Evolutionary conservation across 2,329 filamentous ascomycete species (phyloP), one percentile per base, ranked within the genome.

Genomic region (Lachnellula suecica): DNA sequence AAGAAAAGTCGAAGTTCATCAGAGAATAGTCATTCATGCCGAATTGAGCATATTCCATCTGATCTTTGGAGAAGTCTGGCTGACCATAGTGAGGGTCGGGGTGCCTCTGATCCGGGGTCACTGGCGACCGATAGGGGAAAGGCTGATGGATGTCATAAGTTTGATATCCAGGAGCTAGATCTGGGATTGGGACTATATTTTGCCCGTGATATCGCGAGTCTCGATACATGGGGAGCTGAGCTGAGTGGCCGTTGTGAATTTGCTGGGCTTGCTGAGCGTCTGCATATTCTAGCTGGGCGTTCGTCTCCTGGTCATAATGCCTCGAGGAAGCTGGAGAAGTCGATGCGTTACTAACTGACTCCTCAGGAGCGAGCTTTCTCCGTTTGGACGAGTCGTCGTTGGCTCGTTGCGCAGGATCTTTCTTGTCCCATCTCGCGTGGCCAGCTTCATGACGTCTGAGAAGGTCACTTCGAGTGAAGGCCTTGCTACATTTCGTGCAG

Each of bases 381-480:
- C 58, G 47, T 35, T 61, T 61, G 5, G 38, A 20, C 25, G 50
- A 41, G 4, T 20, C 48, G n/a, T 41, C 47, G 13, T 44, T 43
- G 2, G 38, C 29, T 29, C 37, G 17, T 17, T 31, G 11, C 29
- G 47, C 45, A 11, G 35, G 15, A 17, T 47, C 50, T 38, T 55
- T 51, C 20, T 55, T 53, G 29, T 60, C 59, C 59, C 59, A 62
- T 50, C 60, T 40, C 22, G 56, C 56, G 53, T 64, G 62, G 7
- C 59, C 58, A 7, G 56, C 56, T 37, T 62, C 54, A 49, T 64
- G 62, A 5, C 62, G 51, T 23, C 57, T 59, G 10, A 64, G 34
- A 13, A 64, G 46, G 24, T 64, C 62, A 41, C 60, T 64, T 24
- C 62, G 53, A 2, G 60, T 63, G 31, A 64, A 63, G 1, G 54